phyloP scores from a whole-genome alignment of 2,329 filamentous ascomycete genomes.

The Alternaria triticimaculans region DNA sequence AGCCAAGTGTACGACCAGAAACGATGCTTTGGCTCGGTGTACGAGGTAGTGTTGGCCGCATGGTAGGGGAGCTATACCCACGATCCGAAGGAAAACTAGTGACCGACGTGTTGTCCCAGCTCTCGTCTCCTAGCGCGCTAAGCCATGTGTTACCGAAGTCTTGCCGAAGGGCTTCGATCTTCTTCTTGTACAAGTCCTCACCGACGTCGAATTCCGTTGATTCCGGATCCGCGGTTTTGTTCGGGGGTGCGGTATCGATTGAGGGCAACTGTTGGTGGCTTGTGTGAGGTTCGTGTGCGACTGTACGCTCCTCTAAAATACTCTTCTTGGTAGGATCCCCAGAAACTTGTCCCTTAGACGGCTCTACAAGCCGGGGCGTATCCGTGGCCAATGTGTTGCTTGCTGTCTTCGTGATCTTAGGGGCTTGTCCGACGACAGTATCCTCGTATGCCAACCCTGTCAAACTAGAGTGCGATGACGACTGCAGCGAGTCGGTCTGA shows the following conservation, averaged over 20 bases:
- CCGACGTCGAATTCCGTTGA: slow-evolving; percentile 67
- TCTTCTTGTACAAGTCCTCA: slow-evolving; percentile 82
- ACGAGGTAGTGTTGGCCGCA: slow-evolving; percentile 40
- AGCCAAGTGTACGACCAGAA: slow-evolving; percentile 49
- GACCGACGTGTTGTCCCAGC: slow-evolving; percentile 53
- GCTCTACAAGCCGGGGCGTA: slow-evolving; percentile 39
- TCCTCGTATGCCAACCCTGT: slow-evolving; percentile 39
- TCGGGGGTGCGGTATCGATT: slow-evolving; percentile 37
- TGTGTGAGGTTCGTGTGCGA: slow-evolving; percentile 28
- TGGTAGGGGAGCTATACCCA: slow-evolving; percentile 40
- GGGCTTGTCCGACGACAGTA: slow-evolving; percentile 25
- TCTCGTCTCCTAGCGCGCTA: slow-evolving; percentile 81
- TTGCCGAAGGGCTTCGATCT: slow-evolving; percentile 83
- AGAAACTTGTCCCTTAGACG: slow-evolving; percentile 22
- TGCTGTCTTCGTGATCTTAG: slow-evolving; percentile 22
- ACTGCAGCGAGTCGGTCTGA: slow-evolving; percentile 51
- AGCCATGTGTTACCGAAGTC: slow-evolving; percentile 90
- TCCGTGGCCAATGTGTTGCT: slow-evolving; percentile 18
- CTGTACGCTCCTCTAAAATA: slow-evolving; percentile 25
- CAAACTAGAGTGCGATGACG: slow-evolving; percentile 32
- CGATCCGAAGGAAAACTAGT: slow-evolving; percentile 41
- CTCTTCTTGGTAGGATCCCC: slow-evolving; percentile 43
- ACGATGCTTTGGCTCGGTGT: slow-evolving; percentile 50
- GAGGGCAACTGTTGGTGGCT: slow-evolving; percentile 40
- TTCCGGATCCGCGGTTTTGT: slow-evolving; percentile 23